Conservation (phyloP, 1,284 basidiomycete genomes). For the Ustilago esculenta region DNA sequence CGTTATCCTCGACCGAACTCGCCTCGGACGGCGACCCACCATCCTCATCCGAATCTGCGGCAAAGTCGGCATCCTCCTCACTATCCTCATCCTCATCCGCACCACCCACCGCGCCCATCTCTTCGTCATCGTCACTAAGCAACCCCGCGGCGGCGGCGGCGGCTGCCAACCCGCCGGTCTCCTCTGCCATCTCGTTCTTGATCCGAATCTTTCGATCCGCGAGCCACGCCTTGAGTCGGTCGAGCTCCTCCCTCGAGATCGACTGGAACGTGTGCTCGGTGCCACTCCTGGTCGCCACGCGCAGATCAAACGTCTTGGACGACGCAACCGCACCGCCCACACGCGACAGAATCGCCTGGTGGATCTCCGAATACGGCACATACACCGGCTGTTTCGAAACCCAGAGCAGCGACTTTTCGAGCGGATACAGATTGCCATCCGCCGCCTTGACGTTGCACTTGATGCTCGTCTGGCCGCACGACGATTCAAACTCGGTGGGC, state of each 20-base stretch:
- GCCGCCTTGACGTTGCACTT: conserved; percentile 98
- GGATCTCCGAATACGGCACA: conserved; percentile 88
- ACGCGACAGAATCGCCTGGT: conserved; percentile 89
- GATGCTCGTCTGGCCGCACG: conserved; percentile 72
- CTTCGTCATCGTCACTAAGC: conserved; percentile 76
- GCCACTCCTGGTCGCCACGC: conserved; percentile 82
- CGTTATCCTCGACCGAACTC: conserved; percentile 70
- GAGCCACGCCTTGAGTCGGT: conserved; percentile 83
- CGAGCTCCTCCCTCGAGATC: conserved; percentile 95
- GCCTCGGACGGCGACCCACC: conserved; percentile 68
- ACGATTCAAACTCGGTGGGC: conserved; percentile 67
- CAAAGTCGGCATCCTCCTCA: conserved; percentile 83
- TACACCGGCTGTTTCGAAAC: conserved; percentile 95
- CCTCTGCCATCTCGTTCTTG: conserved; percentile 97
- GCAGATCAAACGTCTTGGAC: conserved; percentile 92
- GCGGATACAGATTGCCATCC: conserved; percentile 95
- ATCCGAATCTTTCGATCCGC: conserved; percentile 89
- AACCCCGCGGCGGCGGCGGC: conserved; percentile 76
- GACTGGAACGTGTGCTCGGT: conserved; percentile 79
- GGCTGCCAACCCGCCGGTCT: conserved; percentile 63
- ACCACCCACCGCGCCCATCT: conserved; percentile 71
- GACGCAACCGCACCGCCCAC: conserved; percentile 90
- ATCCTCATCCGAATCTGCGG: conserved; percentile 70
- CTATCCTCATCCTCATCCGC: conserved; percentile 65
- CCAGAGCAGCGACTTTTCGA: conserved; percentile 98